Evolutionary conservation across 2,329 filamentous ascomycete genomes (phyloP), one percentile per base, ranked within the genome.

Genomic region (Alternaria dauci): DNA sequence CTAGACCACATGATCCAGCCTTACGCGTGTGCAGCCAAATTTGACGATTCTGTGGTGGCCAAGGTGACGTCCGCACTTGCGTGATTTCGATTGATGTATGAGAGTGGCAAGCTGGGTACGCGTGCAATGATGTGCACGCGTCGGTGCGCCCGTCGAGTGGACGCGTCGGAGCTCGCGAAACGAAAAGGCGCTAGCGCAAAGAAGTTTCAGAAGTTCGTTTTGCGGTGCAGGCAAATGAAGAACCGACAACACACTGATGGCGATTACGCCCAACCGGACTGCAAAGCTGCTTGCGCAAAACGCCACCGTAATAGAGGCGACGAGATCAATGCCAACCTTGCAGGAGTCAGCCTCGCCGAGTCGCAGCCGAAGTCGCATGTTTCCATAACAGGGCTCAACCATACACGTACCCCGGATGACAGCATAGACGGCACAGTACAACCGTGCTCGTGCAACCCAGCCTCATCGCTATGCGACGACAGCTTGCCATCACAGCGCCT

Each of bases 1-100:
- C 58, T 60, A 25, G 48, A 57, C 58, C 53, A 60, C 46, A 52
- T 41, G n/a, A 52, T 42, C 34, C 41, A 41, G 47, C 41, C 53
- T 60, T 38, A 14, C n/a, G 11, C 38, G n/a, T 41, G 26, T 30
- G 20, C 30, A 50, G 41, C 42, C 30, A 12, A 47, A 42, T 30
- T 30, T 18, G 39, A 23, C 32, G 44, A 8, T 56, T 11, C 46
- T 26, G 53, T 30, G 39, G 26, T 48, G 53, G 43, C 28, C 44
- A 50, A 43, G 30, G 46, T 60, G 47, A 57, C 47, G 54, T 57
- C 36, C 41, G 41, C 47, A 42, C 32, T 36, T 57, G 58, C 34
- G 47, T 46, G 54, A 47, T 43, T 56, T 20, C 41, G 30, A 23
- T 34, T 36, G 53, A 36, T 36, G 41, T 47, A 47, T 36, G 53